Base-by-base conservation (phyloP, 1,139 yeast species). In the Hanseniaspora sp. region DNA sequence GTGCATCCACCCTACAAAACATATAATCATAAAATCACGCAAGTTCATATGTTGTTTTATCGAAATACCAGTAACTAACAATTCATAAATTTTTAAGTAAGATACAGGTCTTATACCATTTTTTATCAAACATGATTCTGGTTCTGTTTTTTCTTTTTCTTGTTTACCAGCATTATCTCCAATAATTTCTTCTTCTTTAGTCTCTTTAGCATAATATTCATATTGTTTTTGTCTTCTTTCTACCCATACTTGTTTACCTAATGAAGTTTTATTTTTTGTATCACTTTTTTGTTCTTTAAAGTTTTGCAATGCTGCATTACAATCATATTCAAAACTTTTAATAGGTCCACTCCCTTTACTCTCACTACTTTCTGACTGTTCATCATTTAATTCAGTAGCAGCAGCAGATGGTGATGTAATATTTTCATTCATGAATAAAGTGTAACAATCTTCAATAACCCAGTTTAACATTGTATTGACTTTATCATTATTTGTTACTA, bases 1-100 rank as follows among this genome's bases (percentile, higher is more conserved):
- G n/a, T 51, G 53, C 15, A 51, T 43, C 53, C 53, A 51, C 1
- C 53, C 53, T 1, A 51, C 53, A 15, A 51, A 51, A 18, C 48
- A 43, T 7, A 51, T 44, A 17, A 33, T 37, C 53, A 51, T 51
- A 23, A 43, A 51, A 33, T 51, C 53, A 5, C 31, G 39, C 37
- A 51, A n/a, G 17, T 46, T 43, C 7, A 51, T 9, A n/a, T 41
- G 34, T n/a, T 51, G n/a, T 17, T 30, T 44, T 7, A 51, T 37
- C 13, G 48, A 18, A 7, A 51, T 39, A 5, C 53, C 53, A n/a
- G 28, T 43, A 12, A 51, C 34, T 9, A 51, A 15, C 34, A 51
- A 23, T 31, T 51, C 53, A 34, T 51, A 51, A 8, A 51, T 44
- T 15, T 51, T 51, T 8, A 51, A 31, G 17, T 51, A 51, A 23